phyloP scores from a whole-genome alignment of 2,329 filamentous ascomycete species.

The Pyrenochaeta sp. region DNA sequence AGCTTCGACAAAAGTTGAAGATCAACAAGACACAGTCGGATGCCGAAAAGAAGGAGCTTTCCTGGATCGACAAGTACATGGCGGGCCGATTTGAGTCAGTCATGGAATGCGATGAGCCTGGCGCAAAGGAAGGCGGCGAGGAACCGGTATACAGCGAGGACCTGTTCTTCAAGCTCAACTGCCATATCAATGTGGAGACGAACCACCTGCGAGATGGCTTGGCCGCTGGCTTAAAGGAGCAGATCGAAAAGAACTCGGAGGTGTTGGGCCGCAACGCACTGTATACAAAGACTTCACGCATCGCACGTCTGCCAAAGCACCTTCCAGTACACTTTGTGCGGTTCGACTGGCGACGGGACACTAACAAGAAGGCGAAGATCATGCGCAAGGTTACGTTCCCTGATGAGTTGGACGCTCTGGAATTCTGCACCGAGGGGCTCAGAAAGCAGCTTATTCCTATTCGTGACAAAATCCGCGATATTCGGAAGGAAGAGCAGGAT shows the following conservation, averaged over 20 bases:
- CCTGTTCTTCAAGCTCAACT: constrained; percentile 89
- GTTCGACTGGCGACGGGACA: constrained; percentile 97
- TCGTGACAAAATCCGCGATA: constrained; percentile 94
- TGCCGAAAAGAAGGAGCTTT: constrained; percentile 56
- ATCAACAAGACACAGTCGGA: constrained; percentile 60
- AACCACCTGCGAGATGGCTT: constrained; percentile 94
- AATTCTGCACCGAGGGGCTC: constrained; percentile 94
- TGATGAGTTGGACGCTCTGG: constrained; percentile 87
- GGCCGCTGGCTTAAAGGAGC: constrained; percentile 79
- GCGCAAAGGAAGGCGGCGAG: constrained; percentile 78
- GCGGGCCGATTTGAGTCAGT: constrained; percentile 80
- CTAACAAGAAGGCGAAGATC: constrained; percentile 98
- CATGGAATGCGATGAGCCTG: constrained; percentile 84
- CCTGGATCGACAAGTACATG: constrained; percentile 92
- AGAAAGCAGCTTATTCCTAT: constrained; percentile 85
- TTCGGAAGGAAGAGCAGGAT: constrained; percentile 94
- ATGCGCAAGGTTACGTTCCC: constrained; percentile 99
- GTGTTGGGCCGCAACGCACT: constrained; percentile 78
- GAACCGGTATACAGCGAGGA: constrained; percentile 73
- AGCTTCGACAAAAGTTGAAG: constrained; percentile 80
- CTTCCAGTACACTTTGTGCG: constrained; percentile 96
- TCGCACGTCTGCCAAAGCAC: constrained; percentile 91
- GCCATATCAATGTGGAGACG: constrained; percentile 86
- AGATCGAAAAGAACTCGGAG: constrained; percentile 88
- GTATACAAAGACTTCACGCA: constrained; percentile 92